Base-by-base conservation (phyloP, 768 basidiomycete species). In the Suillus decipiens region DNA sequence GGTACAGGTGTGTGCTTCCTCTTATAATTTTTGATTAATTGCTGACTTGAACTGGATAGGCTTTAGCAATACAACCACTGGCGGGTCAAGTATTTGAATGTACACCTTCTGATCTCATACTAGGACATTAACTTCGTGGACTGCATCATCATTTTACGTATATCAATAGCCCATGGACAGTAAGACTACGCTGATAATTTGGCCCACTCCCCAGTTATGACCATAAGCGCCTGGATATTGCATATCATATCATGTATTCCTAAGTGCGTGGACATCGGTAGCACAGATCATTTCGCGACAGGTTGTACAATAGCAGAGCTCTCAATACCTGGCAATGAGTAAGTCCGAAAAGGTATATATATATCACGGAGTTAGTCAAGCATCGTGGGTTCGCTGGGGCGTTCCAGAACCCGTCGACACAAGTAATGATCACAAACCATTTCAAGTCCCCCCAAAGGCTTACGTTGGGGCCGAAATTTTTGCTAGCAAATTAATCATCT, bases 1-100 rank as follows among this genome's bases (percentile, higher is more conserved):
- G 82, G 81, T 76, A 83, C 73, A 34, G 80, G 75, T 77, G 69
- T 55, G 56, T 60, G 7, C 12, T 15, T 14, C 28, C 17, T 28
- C 11, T 11, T 28, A 22, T 31, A 28, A 41, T 28, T 24, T 47
- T 2, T 11, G 28, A 22, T 12, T 17, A 19, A 54, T 45, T 58
- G 24, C 63, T 72, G 31, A 67, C 55, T 39, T 34, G 41, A 11
- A 8, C 31, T 42, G 48, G 2, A 54, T 43, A 75, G 74, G 75
- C 22, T 63, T 75, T 47, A 71, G 68, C 22, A 76, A 31, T 33
- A 53, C 73, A 7, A 73, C 75, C 7, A 75, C 65, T 4, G 65
- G 71, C 34, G 74, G 75, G 48, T 57, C 74, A 37, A 76, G 74
- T 39, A 65, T 77, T 62, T 75, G 68, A 37, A 11, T 47, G 9